Conservation (phyloP, 805 yeast genomes). For the Starmerella geochares region DNA sequence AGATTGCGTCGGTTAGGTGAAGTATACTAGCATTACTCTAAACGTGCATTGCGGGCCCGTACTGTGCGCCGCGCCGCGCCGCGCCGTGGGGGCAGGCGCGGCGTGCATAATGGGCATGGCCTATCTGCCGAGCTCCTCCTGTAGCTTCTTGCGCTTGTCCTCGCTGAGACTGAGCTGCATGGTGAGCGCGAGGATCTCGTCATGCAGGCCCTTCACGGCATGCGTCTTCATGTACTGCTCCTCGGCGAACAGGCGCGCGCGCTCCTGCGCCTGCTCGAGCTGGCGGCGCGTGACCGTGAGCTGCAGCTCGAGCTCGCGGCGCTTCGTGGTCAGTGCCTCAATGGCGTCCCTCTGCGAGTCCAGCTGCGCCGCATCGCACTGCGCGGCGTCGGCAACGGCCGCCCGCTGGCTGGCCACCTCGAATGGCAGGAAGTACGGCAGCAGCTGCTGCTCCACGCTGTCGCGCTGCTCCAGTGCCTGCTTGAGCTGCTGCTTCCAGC, state of each 20-base stretch:
- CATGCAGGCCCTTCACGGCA: conserved; percentile 51
- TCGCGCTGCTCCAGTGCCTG: conserved; percentile 14
- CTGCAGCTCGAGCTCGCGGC: conserved; percentile 27
- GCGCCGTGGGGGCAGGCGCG: too few relatives aligned
- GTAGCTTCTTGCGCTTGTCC: conserved; percentile 23
- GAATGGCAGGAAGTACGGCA: conserved; percentile 22
- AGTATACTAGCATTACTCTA: too few relatives aligned
- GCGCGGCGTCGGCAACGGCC: conserved; percentile 11
- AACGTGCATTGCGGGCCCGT: too few relatives aligned
- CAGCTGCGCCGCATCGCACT: background rate
- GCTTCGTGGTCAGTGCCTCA: conserved; percentile 25
- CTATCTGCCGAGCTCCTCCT: conserved; percentile 20
- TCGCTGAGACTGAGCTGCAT: conserved; percentile 47
- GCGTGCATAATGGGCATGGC: too few relatives aligned
- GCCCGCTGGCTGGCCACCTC: conserved; percentile 24
- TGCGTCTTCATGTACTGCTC: conserved; percentile 38
- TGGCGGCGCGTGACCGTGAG: conserved; percentile 26
- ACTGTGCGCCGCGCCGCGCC: too few relatives aligned
- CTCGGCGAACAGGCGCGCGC: conserved; percentile 22
- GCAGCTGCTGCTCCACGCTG: conserved; percentile 8
- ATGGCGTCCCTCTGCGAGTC: conserved; percentile 11
- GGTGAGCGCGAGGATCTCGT: conserved; percentile 52
- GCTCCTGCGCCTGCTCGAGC: conserved; percentile 24
- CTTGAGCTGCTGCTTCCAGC: background rate
- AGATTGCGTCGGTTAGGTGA: too few relatives aligned